phyloP scores from a whole-genome alignment of 1,284 basidiomycete species.

The Athelia sp. region DNA sequence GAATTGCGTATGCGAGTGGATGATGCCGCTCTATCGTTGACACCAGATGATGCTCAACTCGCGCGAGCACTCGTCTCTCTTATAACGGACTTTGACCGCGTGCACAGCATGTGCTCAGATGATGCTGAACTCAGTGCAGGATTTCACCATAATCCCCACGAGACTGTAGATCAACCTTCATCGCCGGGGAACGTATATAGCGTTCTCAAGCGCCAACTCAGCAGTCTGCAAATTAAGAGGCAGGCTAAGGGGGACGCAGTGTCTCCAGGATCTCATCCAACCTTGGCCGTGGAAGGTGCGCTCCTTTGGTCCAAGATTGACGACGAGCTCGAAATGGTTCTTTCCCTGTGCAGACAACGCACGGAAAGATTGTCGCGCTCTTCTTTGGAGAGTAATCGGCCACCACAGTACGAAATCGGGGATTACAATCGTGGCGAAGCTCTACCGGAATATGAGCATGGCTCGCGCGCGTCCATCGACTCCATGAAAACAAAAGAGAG shows the following conservation, averaged over 20 bases:
- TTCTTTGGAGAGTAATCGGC: constrained; percentile 40
- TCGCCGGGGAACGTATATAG: constrained; percentile 40
- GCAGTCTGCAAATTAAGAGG: constrained; percentile 58
- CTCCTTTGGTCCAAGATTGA: constrained; percentile 74
- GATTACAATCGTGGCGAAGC: constrained; percentile 38
- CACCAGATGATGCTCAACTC: constrained; percentile 48
- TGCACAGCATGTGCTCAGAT: constrained; percentile 37
- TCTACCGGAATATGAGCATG: constrained; percentile 59
- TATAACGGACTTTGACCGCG: constrained; percentile 57
- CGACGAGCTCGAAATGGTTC: constrained; percentile 64
- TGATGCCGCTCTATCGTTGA: constrained; percentile 37
- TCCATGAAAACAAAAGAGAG: constrained; percentile 24
- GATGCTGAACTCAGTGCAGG: constrained; percentile 16
- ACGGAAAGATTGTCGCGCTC: constrained; percentile 30
- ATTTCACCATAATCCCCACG: neutral
- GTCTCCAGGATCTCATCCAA: constrained; percentile 35
- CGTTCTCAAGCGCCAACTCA: constrained; percentile 62
- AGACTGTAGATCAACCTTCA: neutral
- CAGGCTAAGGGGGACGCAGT: constrained; percentile 30
- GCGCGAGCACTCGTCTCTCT: constrained; percentile 63
- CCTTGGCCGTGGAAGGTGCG: constrained; percentile 55
- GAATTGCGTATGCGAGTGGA: constrained; percentile 58
- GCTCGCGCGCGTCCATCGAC: constrained; percentile 25
- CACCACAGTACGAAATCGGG: constrained; percentile 62
- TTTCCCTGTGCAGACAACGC: constrained; percentile 58